phyloP scores from a whole-genome alignment of 768 basidiomycete genomes.

The Pleurotus salmoneostramineus region DNA sequence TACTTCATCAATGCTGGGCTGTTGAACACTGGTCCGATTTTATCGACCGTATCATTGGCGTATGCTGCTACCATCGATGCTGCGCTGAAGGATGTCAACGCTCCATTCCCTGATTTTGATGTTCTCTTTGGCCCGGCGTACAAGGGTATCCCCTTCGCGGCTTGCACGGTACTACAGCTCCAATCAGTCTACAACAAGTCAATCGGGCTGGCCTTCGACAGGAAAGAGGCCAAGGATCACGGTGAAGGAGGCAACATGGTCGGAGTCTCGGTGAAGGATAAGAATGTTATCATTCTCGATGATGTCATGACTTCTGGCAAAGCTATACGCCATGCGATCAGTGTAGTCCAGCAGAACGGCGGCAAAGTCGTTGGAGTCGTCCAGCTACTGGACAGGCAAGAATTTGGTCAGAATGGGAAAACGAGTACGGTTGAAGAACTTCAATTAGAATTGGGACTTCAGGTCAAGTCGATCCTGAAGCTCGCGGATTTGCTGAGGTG shows the following conservation, averaged over 20 bases:
- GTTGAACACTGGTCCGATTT: conserved; percentile 78
- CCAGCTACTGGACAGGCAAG: conserved; percentile 83
- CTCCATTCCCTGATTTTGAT: conserved; percentile 52
- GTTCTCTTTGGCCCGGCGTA: conserved; percentile 96
- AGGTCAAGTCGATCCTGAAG: conserved; percentile 75
- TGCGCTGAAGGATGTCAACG: conserved; percentile 30
- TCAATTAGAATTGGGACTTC: conserved; percentile 63
- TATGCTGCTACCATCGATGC: conserved; percentile 78
- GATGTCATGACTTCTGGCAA: conserved; percentile 95
- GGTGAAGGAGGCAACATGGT: conserved; percentile 94
- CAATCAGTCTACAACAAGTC: conserved; percentile 55
- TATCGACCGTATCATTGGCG: conserved; percentile 71
- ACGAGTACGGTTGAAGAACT: conserved; percentile 82
- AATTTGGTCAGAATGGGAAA: conserved; percentile 66
- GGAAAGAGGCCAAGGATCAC: conserved; percentile 95
- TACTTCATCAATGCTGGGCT: conserved; percentile 98
- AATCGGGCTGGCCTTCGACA: conserved; percentile 86
- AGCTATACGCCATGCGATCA: conserved; percentile 81
- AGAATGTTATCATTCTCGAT: conserved; percentile 85
- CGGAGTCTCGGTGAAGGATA: conserved; percentile 77
- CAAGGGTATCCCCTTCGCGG: conserved; percentile 94
- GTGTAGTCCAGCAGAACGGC: conserved; percentile 60
- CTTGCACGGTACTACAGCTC: conserved; percentile 75
- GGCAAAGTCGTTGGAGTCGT: conserved; percentile 89
- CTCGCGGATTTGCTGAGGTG: conserved; percentile 85